These are phyloP conservation scores for Sugiyamaella paludigena DNA, from an alignment of 1,139 yeast species.

Conservation along the genomic window DNA sequence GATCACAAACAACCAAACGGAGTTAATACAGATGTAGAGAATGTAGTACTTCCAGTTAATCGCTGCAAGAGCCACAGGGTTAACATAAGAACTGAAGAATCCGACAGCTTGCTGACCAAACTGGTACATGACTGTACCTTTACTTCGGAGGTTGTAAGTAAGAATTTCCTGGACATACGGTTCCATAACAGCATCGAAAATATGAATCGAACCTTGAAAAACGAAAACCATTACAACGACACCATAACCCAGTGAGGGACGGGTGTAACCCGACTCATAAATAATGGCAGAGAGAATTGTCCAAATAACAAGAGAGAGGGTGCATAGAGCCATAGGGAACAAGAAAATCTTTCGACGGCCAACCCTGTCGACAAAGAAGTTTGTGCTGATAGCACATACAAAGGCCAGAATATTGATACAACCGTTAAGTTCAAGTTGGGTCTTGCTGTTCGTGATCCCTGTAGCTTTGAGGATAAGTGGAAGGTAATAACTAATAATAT, in stretches of 20 bases:
- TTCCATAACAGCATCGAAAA: slow-evolving; percentile 36
- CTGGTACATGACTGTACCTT: slow-evolving; percentile 33
- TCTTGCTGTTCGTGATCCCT: slow-evolving; percentile 21
- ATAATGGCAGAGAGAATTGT: slow-evolving; percentile 31
- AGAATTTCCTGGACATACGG: slow-evolving; percentile 41
- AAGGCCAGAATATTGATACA: slow-evolving; percentile 17
- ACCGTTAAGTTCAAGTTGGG: slow-evolving; percentile 19
- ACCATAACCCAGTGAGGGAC: slow-evolving; percentile 21
- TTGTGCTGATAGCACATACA: slow-evolving; percentile 19
- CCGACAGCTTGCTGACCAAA: slow-evolving; percentile 25
- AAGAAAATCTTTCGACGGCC: slow-evolving; percentile 34
- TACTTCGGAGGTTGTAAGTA: slow-evolving; percentile 40
- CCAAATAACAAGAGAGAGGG: slow-evolving; percentile 17
- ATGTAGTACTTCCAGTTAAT: slow-evolving; percentile 43
- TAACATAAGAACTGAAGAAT: slow-evolving; percentile 47
- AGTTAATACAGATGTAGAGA: slow-evolving; percentile 34
- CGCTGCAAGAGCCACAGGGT: slow-evolving; percentile 57
- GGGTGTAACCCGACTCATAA: slow-evolving; percentile 22
- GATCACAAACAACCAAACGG: slow-evolving; percentile 31
- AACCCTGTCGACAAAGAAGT: slow-evolving; percentile 20
- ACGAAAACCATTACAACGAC: slow-evolving; percentile 25
- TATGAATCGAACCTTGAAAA: slow-evolving; percentile 10
- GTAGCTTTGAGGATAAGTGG: slow-evolving; percentile 20
- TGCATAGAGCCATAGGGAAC: slow-evolving; percentile 23
- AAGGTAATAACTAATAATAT: slow-evolving; percentile 23